A percentile compares a stretch with the other conserved stretches of the same genome.
phyloP scores from a whole-genome alignment of 1,284 basidiomycete genomes.

The Thecaphora frezii region DNA sequence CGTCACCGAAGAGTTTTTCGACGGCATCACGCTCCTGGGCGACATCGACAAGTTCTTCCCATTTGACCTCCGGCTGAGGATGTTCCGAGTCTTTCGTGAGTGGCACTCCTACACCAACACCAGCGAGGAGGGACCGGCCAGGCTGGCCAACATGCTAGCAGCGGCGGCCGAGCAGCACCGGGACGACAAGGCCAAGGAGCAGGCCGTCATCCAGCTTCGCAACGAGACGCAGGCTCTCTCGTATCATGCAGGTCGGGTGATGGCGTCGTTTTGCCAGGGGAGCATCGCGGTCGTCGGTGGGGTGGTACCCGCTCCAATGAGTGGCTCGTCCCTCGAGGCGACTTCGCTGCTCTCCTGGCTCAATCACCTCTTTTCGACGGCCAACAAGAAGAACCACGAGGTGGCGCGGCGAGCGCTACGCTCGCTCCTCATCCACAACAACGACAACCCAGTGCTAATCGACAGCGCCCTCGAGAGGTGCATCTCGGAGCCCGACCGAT shows the following conservation, averaged over 20 bases:
- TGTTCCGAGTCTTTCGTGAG: constrained; percentile 86
- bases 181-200: constrained; percentile 60
- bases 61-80: constrained; percentile 72
- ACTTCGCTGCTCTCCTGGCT: constrained; percentile 62
- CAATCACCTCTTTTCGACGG: constrained; percentile 61
- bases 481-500: constrained; percentile 66
- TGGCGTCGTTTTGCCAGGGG: constrained; percentile 69
- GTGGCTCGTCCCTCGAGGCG: constrained; percentile 64
- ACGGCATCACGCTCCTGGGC: constrained; percentile 71
- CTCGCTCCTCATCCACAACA: constrained; percentile 70
- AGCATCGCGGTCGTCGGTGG: constrained; percentile 58
- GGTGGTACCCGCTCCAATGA: constrained; percentile 72
- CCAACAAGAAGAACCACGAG: constrained; percentile 58
- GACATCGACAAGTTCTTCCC: constrained; percentile 78
- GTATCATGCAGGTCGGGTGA: constrained; percentile 71
- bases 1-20: constrained; percentile 80
- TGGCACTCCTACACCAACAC: constrained; percentile 87
- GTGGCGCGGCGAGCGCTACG: constrained; percentile 70
- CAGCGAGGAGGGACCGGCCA: constrained; percentile 72
- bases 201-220: constrained; percentile 63
- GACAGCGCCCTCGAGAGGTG: constrained; percentile 73
- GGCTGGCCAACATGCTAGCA: constrained; percentile 74
- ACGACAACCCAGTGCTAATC: constrained; percentile 68
- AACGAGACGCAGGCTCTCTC: constrained; percentile 65
- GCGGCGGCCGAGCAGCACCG: constrained; percentile 65